Evolutionary conservation across 2,329 filamentous ascomycete species (phyloP), one percentile per base, ranked within the genome.

Genomic region (Colletotrichum endophyticum): DNA sequence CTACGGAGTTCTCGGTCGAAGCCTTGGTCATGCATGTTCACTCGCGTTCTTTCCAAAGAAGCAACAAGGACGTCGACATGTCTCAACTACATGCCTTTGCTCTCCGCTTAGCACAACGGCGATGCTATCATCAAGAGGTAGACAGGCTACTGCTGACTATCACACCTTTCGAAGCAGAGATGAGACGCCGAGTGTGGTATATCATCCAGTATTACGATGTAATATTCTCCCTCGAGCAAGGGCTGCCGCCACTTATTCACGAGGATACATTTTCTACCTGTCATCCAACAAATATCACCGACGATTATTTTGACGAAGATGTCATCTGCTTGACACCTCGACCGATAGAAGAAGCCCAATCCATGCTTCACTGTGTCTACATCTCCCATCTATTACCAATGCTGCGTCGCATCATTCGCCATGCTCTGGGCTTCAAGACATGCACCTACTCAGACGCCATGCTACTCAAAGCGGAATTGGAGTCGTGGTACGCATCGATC

Each of bases 21-120:
- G 88, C 88, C 2, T 81, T 89, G n/a, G 80, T 90, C 25, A 79
- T 89, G 59, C 86, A 88, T 49, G 83, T 83, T 7, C 87, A 86
- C 78, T 84, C 85, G 15, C 85, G 87, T 34, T 1, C n/a, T 22
- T 36, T 63, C n/a, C n/a, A 36, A 36, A 63, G 61, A 16, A 36
- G 61, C 61, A 63, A 63, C 12, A 63, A 63, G 16, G 28, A 63
- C 61, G 32, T 25, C 11, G 61, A 63, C n/a, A 36, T 8, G 30
- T 63, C 28, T 16, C 61, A 63, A 63, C 30, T 63, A n/a, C 61
- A 34, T 16, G 61, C 61, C 19, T 63, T 63, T 12, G 12, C 61
- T 36, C 61, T 63, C 6, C 61, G 30, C 28, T 27, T 63, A 11
- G 61, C 61, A 15, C 61, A 63, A 63, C 19, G 30, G 4, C 61